A percentile compares a stretch with the other conserved stretches of the same genome.
These are phyloP conservation scores for Auriscalpium orientale DNA, from an alignment of 768 basidiomycete species.

Conservation along the genomic window DNA sequence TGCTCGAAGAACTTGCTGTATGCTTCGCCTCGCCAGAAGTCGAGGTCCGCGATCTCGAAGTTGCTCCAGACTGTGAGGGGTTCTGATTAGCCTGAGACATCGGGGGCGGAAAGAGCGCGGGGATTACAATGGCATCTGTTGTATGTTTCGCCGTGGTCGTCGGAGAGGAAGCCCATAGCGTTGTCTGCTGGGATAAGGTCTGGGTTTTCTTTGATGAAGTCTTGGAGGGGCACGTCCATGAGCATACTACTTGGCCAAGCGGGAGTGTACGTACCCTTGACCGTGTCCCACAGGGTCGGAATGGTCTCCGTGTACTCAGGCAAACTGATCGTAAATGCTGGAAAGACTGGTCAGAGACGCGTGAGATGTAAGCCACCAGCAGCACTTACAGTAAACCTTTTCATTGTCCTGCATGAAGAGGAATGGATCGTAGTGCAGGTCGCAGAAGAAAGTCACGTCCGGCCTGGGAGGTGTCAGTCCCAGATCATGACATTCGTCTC, in stretches of 20 bases:
- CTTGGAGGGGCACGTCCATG: conserved; percentile 19
- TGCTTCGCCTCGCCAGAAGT: conserved; percentile 49
- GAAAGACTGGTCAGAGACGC: conserved; percentile 12
- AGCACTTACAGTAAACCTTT: conserved; percentile 34
- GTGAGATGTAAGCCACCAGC: background rate
- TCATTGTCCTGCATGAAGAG: conserved; percentile 48
- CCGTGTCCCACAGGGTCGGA: conserved; percentile 62
- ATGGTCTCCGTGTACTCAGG: conserved; percentile 74
- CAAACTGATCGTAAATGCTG: conserved; percentile 63
- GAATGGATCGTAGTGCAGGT: conserved; percentile 51
- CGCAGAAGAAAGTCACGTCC: conserved; percentile 51
- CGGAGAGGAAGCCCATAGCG: conserved; percentile 48
- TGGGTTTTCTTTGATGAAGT: conserved; percentile 42
- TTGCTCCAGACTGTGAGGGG: conserved; percentile 49
- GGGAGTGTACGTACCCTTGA: conserved; percentile 41
- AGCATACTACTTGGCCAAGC: background rate
- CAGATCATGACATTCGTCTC: background rate
- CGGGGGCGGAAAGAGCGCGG: conserved; percentile 1
- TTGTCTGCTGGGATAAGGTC: conserved; percentile 42
- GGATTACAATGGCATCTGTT: conserved; percentile 49
- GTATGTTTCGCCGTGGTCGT: conserved; percentile 48
- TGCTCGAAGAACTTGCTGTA: conserved; percentile 53
- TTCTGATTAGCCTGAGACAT: background rate
- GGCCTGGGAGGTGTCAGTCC: conserved; percentile 27
- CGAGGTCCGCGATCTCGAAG: conserved; percentile 55